These are phyloP conservation scores for Aspergillus caelatus DNA, from an alignment of 2,329 filamentous ascomycete genomes.

Conservation along the genomic window DNA sequence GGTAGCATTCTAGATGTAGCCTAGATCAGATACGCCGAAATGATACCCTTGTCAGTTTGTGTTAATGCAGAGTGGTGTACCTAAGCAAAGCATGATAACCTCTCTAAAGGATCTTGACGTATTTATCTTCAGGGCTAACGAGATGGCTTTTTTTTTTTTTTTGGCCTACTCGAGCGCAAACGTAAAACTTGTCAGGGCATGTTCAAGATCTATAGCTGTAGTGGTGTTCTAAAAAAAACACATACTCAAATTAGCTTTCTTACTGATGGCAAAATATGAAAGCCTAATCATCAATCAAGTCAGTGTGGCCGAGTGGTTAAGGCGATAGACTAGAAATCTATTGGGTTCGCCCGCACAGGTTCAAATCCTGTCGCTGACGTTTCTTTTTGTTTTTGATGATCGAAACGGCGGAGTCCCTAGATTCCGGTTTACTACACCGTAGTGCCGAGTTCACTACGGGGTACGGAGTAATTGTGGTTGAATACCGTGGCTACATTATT, in stretches of 20 bases:
- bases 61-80: neutral
- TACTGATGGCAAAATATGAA: too few relatives aligned
- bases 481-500: too few relatives aligned
- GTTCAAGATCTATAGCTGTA: too few relatives aligned
- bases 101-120: neutral
- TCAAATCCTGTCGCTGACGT: neutral
- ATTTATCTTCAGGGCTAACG: rapidly evolving
- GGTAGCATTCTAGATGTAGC: neutral
- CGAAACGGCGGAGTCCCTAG: too few relatives aligned
- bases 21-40: neutral
- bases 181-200: too few relatives aligned
- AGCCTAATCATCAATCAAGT: neutral
- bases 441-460: too few relatives aligned
- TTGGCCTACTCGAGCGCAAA: too few relatives aligned
- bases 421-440: too few relatives aligned
- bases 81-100: neutral
- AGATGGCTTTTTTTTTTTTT: too few relatives aligned
- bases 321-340: neutral
- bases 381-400: neutral
- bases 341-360: neutral
- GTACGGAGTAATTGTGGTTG: too few relatives aligned
- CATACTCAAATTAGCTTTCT: too few relatives aligned
- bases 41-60: neutral
- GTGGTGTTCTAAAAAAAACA: too few relatives aligned
- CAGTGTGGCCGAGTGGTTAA: neutral